A percentile compares a stretch with the other conserved stretches of the same genome.
Evolutionary conservation across 352 stramenopile species (phyloP).

Genomic region (Phytophthora citrophthora): DNA sequence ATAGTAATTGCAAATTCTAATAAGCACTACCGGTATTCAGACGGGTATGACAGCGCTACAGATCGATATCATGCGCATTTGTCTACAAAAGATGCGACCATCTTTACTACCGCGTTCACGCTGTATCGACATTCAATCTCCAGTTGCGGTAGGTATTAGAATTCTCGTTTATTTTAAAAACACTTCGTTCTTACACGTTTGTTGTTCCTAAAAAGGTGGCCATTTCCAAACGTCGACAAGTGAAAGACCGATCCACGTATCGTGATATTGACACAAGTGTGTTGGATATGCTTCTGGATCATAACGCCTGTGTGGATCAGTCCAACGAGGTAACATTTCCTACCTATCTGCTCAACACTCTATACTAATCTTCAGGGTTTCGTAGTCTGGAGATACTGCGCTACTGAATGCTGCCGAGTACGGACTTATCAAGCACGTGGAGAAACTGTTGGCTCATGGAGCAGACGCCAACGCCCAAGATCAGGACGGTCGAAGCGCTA

Average conservation of each 20-base stretch:
- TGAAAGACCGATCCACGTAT: constrained; percentile 43
- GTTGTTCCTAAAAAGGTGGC: constrained; percentile 26
- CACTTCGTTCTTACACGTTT: neutral
- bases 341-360: no score
- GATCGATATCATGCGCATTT: constrained; percentile 51
- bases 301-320: constrained; percentile 39
- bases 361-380: neutral
- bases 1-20: neutral
- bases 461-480: constrained; percentile 37
- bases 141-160: constrained; percentile 34
- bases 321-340: constrained; percentile 24
- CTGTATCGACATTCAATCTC: constrained; percentile 46
- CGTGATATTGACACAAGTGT: constrained; percentile 52
- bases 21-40: neutral
- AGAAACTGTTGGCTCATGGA: constrained; percentile 45
- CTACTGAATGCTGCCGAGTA: constrained; percentile 47
- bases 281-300: constrained; percentile 43
- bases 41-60: constrained; percentile 50
- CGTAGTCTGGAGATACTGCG: constrained; percentile 40
- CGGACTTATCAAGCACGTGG: constrained; percentile 54
- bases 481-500: constrained; percentile 32
- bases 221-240: constrained; percentile 36
- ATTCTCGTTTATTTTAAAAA: neutral
- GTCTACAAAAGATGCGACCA: constrained; percentile 53
- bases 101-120: constrained; percentile 41